These are phyloP conservation scores for Podospora australis DNA, from an alignment of 495 filamentous ascomycete species.

Conservation along the genomic window DNA sequence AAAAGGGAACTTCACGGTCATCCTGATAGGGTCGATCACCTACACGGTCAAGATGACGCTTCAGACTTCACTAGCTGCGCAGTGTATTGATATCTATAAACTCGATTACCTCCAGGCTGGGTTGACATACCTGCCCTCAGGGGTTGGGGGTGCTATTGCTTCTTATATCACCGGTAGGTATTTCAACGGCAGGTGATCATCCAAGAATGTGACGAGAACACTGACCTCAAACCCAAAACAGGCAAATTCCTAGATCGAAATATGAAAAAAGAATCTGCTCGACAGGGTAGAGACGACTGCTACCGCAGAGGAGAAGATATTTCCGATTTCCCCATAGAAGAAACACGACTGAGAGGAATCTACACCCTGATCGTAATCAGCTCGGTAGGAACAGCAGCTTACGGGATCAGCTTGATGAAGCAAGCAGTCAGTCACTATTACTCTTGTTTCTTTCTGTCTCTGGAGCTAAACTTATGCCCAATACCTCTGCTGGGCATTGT, in stretches of 20 bases:
- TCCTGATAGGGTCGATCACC: constrained; percentile 3
- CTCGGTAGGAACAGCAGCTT: neutral
- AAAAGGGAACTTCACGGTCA: constrained; percentile 3
- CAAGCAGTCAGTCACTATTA: constrained; percentile 2
- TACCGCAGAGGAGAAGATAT: constrained; percentile 7
- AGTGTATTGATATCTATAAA: constrained; percentile 48
- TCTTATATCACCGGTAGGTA: constrained; percentile 34
- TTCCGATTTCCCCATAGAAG: constrained; percentile 55
- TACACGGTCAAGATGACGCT: constrained; percentile 51
- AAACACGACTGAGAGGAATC: constrained; percentile 47
- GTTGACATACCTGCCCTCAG: constrained; percentile 50
- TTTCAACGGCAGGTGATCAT: neutral
- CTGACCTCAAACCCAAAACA: constrained; percentile 50
- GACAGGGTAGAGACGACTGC: neutral
- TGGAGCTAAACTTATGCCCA: no score
- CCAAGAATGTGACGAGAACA: constrained; percentile 26
- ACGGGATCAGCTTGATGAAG: neutral
- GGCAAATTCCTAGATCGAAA: no score
- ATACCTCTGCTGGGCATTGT: no score
- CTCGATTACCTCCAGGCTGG: constrained; percentile 54
- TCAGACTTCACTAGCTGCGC: constrained; percentile 22
- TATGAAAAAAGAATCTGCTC: neutral
- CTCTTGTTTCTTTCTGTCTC: no score
- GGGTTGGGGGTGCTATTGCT: constrained; percentile 58
- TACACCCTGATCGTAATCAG: neutral